Conservation (phyloP, 805 yeast genomes). For the Pachysolen tannophilus region DNA sequence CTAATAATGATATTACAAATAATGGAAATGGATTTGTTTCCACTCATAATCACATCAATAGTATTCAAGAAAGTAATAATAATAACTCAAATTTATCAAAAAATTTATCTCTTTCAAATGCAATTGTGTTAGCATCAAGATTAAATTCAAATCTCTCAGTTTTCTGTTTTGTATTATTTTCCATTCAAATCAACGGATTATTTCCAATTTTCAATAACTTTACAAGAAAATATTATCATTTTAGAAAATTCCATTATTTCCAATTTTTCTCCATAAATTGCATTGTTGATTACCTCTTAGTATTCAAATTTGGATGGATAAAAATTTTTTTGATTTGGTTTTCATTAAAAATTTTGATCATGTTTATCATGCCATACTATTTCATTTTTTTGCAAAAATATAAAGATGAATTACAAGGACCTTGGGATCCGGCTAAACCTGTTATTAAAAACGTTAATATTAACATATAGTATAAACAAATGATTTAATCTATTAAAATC, state of each 20-base stretch:
- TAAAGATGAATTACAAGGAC: slow-evolving; percentile 83
- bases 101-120: slow-evolving; percentile 76
- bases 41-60: background rate
- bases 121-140: slow-evolving; percentile 87
- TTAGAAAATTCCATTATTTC: slow-evolving; percentile 23
- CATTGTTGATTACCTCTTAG: slow-evolving; percentile 25
- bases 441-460: slow-evolving; percentile 27
- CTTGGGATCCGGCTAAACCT: slow-evolving; percentile 89
- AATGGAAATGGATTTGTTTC: background rate
- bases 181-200: slow-evolving; percentile 63
- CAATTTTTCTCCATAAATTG: slow-evolving; percentile 20
- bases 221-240: slow-evolving; percentile 34
- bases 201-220: slow-evolving; percentile 64
- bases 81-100: slow-evolving; percentile 58
- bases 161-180: slow-evolving; percentile 71
- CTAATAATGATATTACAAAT: background rate
- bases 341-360: slow-evolving; percentile 35
- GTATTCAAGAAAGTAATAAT: slow-evolving; percentile 3
- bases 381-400: slow-evolving; percentile 67
- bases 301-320: slow-evolving; percentile 30
- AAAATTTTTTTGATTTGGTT: slow-evolving; percentile 39
- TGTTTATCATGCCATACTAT: slow-evolving; percentile 58
- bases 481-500: background rate
- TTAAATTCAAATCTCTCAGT: slow-evolving; percentile 66
- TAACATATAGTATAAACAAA: background rate